Percentiles rank a stretch among this genome's conserved stretches.
phyloP scores from a whole-genome alignment of 2,329 filamentous ascomycete species.

The Sporothrix curviconia region DNA sequence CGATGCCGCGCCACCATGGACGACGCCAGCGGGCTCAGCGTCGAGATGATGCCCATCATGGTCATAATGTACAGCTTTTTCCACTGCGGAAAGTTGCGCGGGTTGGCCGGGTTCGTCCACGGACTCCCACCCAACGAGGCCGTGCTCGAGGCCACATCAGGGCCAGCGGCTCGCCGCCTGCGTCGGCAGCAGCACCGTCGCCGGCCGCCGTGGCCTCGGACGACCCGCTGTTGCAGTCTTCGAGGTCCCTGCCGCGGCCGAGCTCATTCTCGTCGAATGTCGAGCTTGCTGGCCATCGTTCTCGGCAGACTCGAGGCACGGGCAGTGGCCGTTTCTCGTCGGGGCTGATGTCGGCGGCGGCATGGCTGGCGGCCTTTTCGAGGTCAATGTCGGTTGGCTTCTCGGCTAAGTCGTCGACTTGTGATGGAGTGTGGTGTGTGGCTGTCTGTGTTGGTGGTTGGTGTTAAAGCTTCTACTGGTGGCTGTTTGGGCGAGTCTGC shows the following conservation, averaged over 20 bases:
- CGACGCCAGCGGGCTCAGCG: slow-evolving; percentile 48
- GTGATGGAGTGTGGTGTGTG: background rate
- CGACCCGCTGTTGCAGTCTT: background rate
- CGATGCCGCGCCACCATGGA: slow-evolving; percentile 49
- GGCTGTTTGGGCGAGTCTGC: background rate
- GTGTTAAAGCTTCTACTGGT: background rate
- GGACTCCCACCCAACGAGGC: slow-evolving; percentile 52
- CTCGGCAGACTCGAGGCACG: background rate
- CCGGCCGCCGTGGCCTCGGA: background rate
- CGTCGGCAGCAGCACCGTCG: background rate
- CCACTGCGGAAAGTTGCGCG: slow-evolving; percentile 53
- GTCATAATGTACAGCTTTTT: slow-evolving; percentile 6
- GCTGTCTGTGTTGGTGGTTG: background rate
- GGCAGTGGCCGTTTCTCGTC: background rate
- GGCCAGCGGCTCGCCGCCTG: slow-evolving; percentile 35
- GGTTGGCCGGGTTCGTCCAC: slow-evolving; percentile 51
- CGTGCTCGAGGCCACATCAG: slow-evolving; percentile 42
- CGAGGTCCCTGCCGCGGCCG: background rate
- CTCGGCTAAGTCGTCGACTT: too few species aligned
- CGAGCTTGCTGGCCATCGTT: slow-evolving; percentile 9
- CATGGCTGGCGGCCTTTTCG: background rate
- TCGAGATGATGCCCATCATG: slow-evolving; percentile 8
- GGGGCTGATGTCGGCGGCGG: background rate
- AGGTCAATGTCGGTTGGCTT: background rate
- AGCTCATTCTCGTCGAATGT: slow-evolving; percentile 9